Base-by-base conservation (phyloP, 2,329 filamentous ascomycete genomes). In the Pseudogymnoascus sp. region DNA sequence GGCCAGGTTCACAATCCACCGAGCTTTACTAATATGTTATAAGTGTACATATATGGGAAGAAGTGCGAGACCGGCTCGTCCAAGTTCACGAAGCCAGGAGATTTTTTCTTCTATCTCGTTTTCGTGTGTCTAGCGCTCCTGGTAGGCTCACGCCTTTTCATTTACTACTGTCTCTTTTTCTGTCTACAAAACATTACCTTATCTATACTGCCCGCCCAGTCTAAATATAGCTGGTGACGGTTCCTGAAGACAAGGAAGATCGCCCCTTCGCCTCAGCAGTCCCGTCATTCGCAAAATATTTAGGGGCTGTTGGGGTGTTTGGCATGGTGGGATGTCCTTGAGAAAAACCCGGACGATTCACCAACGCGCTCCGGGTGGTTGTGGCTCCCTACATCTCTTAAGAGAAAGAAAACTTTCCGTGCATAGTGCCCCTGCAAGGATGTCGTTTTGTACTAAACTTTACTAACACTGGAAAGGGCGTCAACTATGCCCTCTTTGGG, bases 21-120 rank as follows among this genome's bases (percentile, higher is more conserved):
- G 62, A 62, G 58, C 59, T 63, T 67, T 69, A 75, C 77, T 71
- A 77, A 65, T 65, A 61, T 61, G 40, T 55, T 55, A 8, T 63
- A 65, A 86, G 83, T 89, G 66, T 90, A 84, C 75, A 85, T 80
- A 68, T 89, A 89, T 76, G 81, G 82, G 68, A 86, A 82, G 70
- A 79, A 79, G 64, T 78, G 89, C 61, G 88, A 90, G 76, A 80
- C 74, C 38, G 80, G 80, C 65, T 86, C 85, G 21, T 75, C 83
- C 49, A 81, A 85, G 60, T 88, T 90, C 71, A 77, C 77, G 61
- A 75, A 80, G 65, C 83, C 86, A 14, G 88, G 86, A 69, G 84
- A 88, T 69, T 89, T 88, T 73, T 82, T 88, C 70, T 79, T 80
- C 63, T 90, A 89, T 72, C 74, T 89, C 64, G 67, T 83, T 62